Conservation (phyloP, 2,329 filamentous ascomycete species). For the Trichophyton equinum region DNA sequence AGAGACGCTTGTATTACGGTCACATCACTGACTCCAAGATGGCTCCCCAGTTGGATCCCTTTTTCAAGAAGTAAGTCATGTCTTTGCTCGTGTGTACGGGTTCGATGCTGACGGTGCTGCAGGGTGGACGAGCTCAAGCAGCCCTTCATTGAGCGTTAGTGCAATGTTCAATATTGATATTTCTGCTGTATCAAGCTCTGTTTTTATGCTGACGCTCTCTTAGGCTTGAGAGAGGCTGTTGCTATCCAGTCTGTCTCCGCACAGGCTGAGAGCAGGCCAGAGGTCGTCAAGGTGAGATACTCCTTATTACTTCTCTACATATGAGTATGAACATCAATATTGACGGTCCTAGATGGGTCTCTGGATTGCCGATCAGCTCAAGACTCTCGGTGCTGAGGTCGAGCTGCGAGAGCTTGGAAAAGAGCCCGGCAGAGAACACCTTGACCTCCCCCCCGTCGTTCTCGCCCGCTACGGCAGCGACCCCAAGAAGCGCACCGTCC, state of each 20-base stretch:
- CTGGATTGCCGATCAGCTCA: constrained; percentile 74
- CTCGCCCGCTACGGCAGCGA: constrained; percentile 87
- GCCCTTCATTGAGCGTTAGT: constrained; percentile 68
- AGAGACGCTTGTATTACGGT: constrained; percentile 30
- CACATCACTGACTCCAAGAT: constrained; percentile 49
- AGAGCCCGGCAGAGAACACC: constrained; percentile 79
- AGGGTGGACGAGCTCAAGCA: constrained; percentile 63
- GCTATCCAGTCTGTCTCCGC: constrained; percentile 94
- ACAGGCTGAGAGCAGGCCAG: constrained; percentile 72
- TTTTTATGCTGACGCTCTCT: not conserved
- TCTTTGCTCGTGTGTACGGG: not conserved
- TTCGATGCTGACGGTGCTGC: not conserved
- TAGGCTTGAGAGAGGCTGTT: constrained; percentile 67
- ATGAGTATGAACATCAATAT: not conserved
- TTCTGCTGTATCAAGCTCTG: not conserved
- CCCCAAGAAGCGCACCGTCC: constrained; percentile 81
- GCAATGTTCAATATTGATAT: not conserved
- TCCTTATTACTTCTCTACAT: not conserved
- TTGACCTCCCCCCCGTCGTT: constrained; percentile 85
- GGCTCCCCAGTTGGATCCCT: constrained; percentile 80
- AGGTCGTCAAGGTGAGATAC: constrained; percentile 62
- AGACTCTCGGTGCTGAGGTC: constrained; percentile 70
- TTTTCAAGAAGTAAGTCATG: constrained; percentile 60
- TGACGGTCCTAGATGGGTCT: constrained; percentile 59
- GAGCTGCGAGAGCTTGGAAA: constrained; percentile 78